Evolutionary conservation across 2,329 filamentous ascomycete genomes (phyloP).

Genomic region (Microcyclosporella mali): DNA sequence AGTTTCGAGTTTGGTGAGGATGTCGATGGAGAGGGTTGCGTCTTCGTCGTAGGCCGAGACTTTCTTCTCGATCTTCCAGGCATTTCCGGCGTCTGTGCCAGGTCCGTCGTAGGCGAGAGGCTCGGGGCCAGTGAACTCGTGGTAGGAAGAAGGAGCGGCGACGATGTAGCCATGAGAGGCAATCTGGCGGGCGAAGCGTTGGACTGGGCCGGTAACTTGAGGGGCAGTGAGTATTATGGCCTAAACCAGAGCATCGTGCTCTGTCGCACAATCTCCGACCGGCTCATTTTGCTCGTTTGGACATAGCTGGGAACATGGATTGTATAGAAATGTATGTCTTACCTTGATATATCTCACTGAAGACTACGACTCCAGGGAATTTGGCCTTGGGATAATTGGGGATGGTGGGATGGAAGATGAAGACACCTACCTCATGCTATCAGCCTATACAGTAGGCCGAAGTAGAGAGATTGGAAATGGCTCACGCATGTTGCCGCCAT

Average conservation of each 20-base stretch:
- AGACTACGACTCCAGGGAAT: slow-evolving; percentile 82
- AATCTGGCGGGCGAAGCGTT: slow-evolving; percentile 84
- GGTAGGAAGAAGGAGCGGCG: slow-evolving; percentile 82
- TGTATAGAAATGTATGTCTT: slow-evolving; percentile 17
- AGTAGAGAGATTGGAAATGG: background rate
- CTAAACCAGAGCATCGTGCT: too few species aligned
- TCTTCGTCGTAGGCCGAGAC: slow-evolving; percentile 73
- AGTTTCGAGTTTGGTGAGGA: slow-evolving; percentile 37
- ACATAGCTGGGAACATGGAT: too few species aligned
- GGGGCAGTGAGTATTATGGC: background rate
- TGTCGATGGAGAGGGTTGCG: slow-evolving; percentile 39
- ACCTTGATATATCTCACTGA: slow-evolving; percentile 96
- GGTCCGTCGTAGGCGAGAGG: slow-evolving; percentile 77
- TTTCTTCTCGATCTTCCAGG: slow-evolving; percentile 74
- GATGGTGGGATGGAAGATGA: slow-evolving; percentile 79
- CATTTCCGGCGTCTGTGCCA: slow-evolving; percentile 82
- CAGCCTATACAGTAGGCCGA: slow-evolving; percentile 20
- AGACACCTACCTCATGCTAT: slow-evolving; percentile 59
- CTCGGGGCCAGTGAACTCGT: slow-evolving; percentile 84
- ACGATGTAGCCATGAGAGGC: slow-evolving; percentile 90
- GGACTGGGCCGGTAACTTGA: slow-evolving; percentile 79
- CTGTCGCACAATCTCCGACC: too few species aligned
- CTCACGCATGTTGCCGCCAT: slow-evolving; percentile 55
- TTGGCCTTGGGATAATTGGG: slow-evolving; percentile 81
- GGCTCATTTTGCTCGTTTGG: too few species aligned